Base-by-base conservation (phyloP, 2,329 filamentous ascomycete species). In the Botrytis cinerea region DNA sequence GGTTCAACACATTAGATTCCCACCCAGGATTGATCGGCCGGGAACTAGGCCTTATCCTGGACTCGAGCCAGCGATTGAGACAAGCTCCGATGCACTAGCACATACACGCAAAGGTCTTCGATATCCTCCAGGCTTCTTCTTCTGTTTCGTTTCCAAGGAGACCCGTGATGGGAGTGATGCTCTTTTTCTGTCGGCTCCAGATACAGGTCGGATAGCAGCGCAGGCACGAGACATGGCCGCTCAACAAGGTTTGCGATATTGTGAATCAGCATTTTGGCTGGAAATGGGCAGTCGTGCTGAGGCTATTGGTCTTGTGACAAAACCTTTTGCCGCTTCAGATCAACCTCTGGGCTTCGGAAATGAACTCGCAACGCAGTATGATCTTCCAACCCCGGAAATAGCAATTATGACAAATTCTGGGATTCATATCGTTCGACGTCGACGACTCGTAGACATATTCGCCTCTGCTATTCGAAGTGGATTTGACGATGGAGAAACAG, bases 1-100 rank as follows among this genome's bases (percentile, higher is more conserved):
- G 82, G 90, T 98, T n/a, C 92, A 97, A 78, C 96, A 97, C 80
- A 93, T 99, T 82, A 97, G 96, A 80, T 97, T 97, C 74, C 96
- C 97, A 1, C 96, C 96, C 0, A 82, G 85, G 57, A 77, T 74
- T 63, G 80, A 73, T 66, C 77, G 75, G 38, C 78, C 72, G 82
- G 75, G 75, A 75, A 75, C 75, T 71, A 64, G 77, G 76, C 74
- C 73, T 76, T 77, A 75, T 48, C 63, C 74, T 71, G 71, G 73
- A n/a, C 73, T 72, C 10, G 78, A 79, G 63, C 73, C 76, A 43
- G 71, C 77, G 20, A 78, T 78, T 10, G 78, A 81, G 48, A 78
- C 76, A 1, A 84, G 86, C 76, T 89, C 86, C 70, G 83, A 83
- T 69, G 83, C 84, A 75, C 85, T 87, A 77, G 80, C 84, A 5